Conservation (phyloP, 306 rosid genomes). For the Adenanthera pavonina region DNA sequence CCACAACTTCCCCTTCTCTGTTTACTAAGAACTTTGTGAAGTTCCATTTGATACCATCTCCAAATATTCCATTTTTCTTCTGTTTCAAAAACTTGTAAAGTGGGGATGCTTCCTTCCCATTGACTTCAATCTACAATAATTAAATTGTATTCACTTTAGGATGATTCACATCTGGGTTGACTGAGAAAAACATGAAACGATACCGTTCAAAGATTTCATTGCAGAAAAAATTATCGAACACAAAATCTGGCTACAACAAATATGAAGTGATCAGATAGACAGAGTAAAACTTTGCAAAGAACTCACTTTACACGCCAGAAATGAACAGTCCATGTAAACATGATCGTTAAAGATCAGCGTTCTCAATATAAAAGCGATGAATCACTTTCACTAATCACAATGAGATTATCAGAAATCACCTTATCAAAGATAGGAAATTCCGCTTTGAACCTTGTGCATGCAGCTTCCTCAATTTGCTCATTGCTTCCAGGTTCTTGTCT, state of each 20-base stretch:
- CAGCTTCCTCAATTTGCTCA: constrained; percentile 76
- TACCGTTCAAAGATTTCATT: constrained; percentile 17
- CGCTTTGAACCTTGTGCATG: constrained; percentile 83
- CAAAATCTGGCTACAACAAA: constrained; percentile 4
- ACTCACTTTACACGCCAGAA: constrained; percentile 2
- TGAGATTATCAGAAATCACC: constrained; percentile 54
- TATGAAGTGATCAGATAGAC: constrained; percentile 8
- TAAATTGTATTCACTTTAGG: constrained; percentile 18
- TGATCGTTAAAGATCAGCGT: not conserved
- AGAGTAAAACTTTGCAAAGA: not conserved
- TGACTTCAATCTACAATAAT: constrained; percentile 69
- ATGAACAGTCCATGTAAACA: constrained; percentile 8
- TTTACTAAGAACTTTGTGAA: constrained; percentile 85
- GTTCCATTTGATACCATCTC: constrained; percentile 93
- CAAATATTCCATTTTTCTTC: constrained; percentile 78
- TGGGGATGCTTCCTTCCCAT: constrained; percentile 77
- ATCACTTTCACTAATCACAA: not conserved
- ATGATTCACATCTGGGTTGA: constrained; percentile 6
- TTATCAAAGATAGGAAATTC: constrained; percentile 88
- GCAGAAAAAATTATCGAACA: not conserved
- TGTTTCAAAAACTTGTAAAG: constrained; percentile 74
- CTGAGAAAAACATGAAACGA: not conserved
- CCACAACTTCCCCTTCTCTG: constrained; percentile 87
- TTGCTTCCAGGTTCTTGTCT: constrained; percentile 89
- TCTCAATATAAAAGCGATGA: not conserved